Evolutionary conservation across 2,329 filamentous ascomycete species (phyloP), one percentile per base, ranked within the genome.

Genomic region (Scleromitrula shiraiana): DNA sequence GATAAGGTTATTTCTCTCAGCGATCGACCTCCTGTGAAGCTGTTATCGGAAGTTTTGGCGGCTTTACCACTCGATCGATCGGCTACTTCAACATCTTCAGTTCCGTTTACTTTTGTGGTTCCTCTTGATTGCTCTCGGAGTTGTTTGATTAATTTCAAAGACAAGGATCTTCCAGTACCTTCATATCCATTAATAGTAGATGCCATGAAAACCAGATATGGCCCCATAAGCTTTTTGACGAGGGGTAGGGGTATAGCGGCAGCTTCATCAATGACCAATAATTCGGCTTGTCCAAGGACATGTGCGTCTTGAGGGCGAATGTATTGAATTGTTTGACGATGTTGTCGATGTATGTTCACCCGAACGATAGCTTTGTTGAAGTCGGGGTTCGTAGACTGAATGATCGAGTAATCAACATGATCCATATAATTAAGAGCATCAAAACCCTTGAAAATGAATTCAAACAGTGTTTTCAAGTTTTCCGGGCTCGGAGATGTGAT

Each of bases 151-250:
- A 98, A 76, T 70, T 98, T 98, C 46, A 98, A 72, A 0, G 93
- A 97, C 5, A 98, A 75, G 1, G 93, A 97, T 50, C 93, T 82
- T 33, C 93, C 93, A 6, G 93, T 98, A 49, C 93, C 93, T 70
- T 98, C 93, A 65, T 98, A 98, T 50, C 93, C 93, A 64, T 97
- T 97, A 70, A 98, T 96, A 2, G 93, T 98, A 0, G 93, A 98
- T 1, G 94, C 89, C 93, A 98, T 97, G 68, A 98, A 98, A 7
- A 97, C 89, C 30, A 98, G 74, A 67, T 98, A 98, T 12, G 91
- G 91, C 0, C 93, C 93, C 80, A 98, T 90, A 33, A 98, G 75
- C 68, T 96, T 96, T 58, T 85, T 78, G 7, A 98, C 93, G 2
- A 97, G 72, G 0, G 93, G 93, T 9, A 98, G 69, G 10, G 94